Percentiles rank a stretch among this genome's conserved stretches.
Evolutionary conservation across 2,329 filamentous ascomycete species (phyloP).

Genomic region (Neonectria ditissima): DNA sequence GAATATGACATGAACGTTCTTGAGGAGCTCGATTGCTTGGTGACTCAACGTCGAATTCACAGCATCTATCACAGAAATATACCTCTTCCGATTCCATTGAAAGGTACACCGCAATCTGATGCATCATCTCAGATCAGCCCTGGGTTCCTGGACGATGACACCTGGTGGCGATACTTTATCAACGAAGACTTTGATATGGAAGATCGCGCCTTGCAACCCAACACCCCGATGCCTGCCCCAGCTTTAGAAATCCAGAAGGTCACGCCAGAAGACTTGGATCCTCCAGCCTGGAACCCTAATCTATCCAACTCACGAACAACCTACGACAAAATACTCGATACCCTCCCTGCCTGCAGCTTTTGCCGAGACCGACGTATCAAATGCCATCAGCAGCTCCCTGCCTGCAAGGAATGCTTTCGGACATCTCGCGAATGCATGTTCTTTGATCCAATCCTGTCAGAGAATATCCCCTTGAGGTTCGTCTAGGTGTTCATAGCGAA

Average conservation of each 20-base stretch:
- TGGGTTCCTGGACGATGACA: slow-evolving; percentile 21
- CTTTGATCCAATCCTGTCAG: slow-evolving; percentile 2
- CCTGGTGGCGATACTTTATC: slow-evolving; percentile 31
- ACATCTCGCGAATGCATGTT: slow-evolving; percentile 3
- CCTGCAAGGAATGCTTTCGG: slow-evolving; percentile 13
- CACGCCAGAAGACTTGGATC: not conserved
- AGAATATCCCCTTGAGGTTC: not conserved
- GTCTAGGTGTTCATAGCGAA: too few relatives aligned
- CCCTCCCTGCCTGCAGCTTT: slow-evolving; percentile 27
- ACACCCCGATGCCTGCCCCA: not conserved
- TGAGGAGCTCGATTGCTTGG: slow-evolving; percentile 30
- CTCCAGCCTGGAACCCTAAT: not conserved
- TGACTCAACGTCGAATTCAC: slow-evolving; percentile 31
- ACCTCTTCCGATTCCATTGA: slow-evolving; percentile 2
- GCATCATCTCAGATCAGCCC: not conserved
- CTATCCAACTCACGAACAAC: not conserved
- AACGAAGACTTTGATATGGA: slow-evolving; percentile 21
- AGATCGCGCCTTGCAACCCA: slow-evolving; percentile 9
- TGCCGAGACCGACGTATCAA: slow-evolving; percentile 31
- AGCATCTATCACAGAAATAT: slow-evolving; percentile 31
- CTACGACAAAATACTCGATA: not conserved
- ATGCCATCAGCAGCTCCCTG: slow-evolving; percentile 26
- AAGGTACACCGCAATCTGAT: not conserved
- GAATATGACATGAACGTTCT: slow-evolving; percentile 31
- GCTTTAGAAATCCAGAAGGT: not conserved